Percentiles rank a stretch among this genome's conserved stretches.
Conservation (phyloP, 2,329 filamentous ascomycete genomes). For the Curvularia hawaiiensis region DNA sequence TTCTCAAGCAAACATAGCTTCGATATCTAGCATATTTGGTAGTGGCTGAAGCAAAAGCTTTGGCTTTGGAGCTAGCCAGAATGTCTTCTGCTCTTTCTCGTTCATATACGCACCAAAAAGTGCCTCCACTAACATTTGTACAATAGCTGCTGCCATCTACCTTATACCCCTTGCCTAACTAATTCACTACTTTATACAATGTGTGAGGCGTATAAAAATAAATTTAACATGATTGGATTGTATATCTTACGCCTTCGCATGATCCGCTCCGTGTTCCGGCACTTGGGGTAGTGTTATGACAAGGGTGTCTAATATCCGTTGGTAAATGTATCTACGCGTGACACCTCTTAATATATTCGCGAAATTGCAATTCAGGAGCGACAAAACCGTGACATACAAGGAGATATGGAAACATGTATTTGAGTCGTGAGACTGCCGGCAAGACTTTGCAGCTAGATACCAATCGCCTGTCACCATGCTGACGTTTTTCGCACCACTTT, state of each 20-base stretch:
- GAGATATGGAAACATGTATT: neutral
- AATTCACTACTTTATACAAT: neutral
- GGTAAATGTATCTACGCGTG: conserved; percentile 11
- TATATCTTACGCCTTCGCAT: neutral
- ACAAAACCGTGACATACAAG: neutral
- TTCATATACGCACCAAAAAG: neutral
- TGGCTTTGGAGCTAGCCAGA: neutral
- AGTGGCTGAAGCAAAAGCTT: neutral
- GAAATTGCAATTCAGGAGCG: conserved; percentile 7
- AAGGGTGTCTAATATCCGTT: conserved; percentile 8
- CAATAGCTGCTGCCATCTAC: neutral
- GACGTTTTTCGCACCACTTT: conserved; percentile 8
- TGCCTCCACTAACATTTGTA: neutral
- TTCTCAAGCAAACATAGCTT: neutral
- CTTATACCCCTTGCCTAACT: neutral
- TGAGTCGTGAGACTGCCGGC: neutral
- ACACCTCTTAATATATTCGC: conserved; percentile 13
- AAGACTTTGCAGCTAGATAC: neutral
- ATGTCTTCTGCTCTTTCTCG: neutral
- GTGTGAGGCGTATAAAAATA: too few species aligned
- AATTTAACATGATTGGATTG: neutral
- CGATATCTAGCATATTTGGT: conserved; percentile 11
- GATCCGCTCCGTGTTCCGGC: neutral
- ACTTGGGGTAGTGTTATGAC: neutral
- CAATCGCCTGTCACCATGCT: conserved; percentile 10